Conservation (phyloP, 768 basidiomycete species). For the Dioszegia aurantiaca region DNA sequence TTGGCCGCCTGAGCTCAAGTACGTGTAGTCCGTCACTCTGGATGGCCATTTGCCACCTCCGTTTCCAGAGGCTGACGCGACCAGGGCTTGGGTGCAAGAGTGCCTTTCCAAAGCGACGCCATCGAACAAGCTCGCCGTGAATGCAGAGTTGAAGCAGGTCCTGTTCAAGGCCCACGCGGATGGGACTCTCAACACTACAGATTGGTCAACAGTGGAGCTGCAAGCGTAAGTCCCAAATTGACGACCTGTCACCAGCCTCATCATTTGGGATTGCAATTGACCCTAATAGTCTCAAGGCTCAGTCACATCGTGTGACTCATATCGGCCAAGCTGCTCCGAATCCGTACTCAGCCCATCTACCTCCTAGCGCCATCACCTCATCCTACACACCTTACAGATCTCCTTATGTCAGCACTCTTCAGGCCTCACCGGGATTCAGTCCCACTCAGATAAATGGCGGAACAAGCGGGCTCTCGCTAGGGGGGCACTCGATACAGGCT, state of each 20-base stretch:
- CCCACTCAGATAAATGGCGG: neutral
- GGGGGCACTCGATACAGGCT: conserved; percentile 49
- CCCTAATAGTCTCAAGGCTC: conserved; percentile 44
- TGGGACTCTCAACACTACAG: conserved; percentile 84
- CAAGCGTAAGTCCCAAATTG: conserved; percentile 64
- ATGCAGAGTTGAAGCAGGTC: conserved; percentile 91
- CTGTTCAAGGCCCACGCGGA: conserved; percentile 87
- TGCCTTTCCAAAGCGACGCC: conserved; percentile 90
- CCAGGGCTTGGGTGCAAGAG: conserved; percentile 90
- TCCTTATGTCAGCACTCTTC: neutral
- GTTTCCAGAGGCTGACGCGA: neutral
- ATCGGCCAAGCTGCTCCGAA: conserved; percentile 14
- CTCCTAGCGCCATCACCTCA: neutral
- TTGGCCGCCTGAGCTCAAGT: conserved; percentile 27
- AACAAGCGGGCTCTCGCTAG: conserved; percentile 1
- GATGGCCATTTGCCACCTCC: neutral
- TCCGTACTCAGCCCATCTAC: conserved; percentile 2
- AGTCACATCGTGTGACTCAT: conserved; percentile 34
- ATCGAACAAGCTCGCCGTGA: conserved; percentile 78
- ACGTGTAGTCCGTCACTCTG: neutral
- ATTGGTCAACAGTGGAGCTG: conserved; percentile 85
- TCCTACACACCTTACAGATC: neutral
- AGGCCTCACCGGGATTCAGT: too few species aligned
- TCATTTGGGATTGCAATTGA: too few species aligned
- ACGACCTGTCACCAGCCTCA: too few species aligned